phyloP scores from a whole-genome alignment of 805 yeast genomes.

The Zygosaccharomyces rouxii region DNA sequence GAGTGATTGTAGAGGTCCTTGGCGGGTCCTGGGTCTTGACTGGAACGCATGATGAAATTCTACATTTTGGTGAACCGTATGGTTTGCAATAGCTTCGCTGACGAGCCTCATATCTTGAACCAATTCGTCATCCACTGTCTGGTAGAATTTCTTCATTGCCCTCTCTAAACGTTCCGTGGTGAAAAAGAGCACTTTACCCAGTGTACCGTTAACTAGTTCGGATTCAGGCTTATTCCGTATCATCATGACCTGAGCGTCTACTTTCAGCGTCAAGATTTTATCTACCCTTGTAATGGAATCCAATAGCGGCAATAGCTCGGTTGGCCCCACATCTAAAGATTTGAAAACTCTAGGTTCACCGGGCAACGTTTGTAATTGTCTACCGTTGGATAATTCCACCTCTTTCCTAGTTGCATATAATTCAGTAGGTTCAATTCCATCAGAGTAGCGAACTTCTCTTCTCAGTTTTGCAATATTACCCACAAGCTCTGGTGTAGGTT shows the following conservation, averaged over 20 bases:
- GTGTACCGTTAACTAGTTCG: slow-evolving; percentile 79
- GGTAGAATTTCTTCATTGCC: slow-evolving; percentile 24
- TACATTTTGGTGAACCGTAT: slow-evolving; percentile 19
- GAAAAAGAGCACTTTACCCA: slow-evolving; percentile 62
- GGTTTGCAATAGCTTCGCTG: slow-evolving; percentile 30
- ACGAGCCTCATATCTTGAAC: slow-evolving; percentile 34
- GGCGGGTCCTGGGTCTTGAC: slow-evolving; percentile 19
- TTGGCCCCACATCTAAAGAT: slow-evolving; percentile 42
- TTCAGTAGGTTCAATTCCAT: slow-evolving; percentile 86
- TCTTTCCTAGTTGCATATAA: slow-evolving; percentile 81
- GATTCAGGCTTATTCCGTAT: slow-evolving; percentile 71
- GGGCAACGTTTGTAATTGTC: slow-evolving; percentile 45
- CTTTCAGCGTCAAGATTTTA: slow-evolving; percentile 56
- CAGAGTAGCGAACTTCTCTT: slow-evolving; percentile 56
- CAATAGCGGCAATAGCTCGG: slow-evolving; percentile 36
- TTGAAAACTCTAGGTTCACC: slow-evolving; percentile 45
- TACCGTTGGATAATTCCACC: slow-evolving; percentile 70
- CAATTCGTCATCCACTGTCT: slow-evolving; percentile 27
- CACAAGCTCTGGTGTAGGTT: slow-evolving; percentile 47
- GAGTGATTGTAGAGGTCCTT: slow-evolving; percentile 16
- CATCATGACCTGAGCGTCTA: slow-evolving; percentile 93
- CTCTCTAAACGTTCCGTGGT: slow-evolving; percentile 28
- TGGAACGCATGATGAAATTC: slow-evolving; percentile 29
- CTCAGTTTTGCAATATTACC: slow-evolving; percentile 47
- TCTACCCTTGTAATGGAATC: slow-evolving; percentile 70